phyloP scores from a whole-genome alignment of 2,329 filamentous ascomycete genomes.

The Microsporum canis region DNA sequence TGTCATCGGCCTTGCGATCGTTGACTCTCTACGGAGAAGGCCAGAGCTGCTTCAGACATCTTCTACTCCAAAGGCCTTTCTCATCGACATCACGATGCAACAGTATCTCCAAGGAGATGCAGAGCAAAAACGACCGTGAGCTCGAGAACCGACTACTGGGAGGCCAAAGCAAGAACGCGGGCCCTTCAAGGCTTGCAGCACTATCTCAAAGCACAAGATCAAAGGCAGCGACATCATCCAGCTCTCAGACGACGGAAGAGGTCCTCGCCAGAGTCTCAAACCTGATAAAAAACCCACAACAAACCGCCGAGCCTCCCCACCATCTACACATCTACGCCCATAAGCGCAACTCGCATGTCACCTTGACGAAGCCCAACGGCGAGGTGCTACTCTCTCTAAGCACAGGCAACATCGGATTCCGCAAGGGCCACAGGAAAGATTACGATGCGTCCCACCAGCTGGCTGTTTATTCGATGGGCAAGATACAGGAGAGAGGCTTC shows the following conservation, averaged over 20 bases:
- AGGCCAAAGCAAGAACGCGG: neutral
- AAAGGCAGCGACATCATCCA: neutral
- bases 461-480: constrained; percentile 67
- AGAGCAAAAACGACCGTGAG: neutral
- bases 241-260: constrained; percentile 1
- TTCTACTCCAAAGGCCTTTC: neutral
- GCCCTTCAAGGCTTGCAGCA: neutral
- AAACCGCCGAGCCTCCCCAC: constrained; percentile 26
- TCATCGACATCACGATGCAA: neutral
- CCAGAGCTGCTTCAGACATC: neutral
- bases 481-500: constrained; percentile 72
- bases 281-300: constrained; percentile 4
- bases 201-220: neutral
- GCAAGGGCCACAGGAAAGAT: constrained; percentile 62
- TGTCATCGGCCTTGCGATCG: neutral
- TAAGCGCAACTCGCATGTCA: constrained; percentile 94
- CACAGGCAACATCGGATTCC: constrained; percentile 83
- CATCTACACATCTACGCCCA: constrained; percentile 78
- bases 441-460: constrained; percentile 94
- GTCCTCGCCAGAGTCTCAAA: constrained; percentile 5
- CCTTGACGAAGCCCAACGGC: constrained; percentile 69
- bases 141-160: neutral
- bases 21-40: neutral
- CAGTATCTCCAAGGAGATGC: neutral
- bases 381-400: constrained; percentile 70